A percentile compares a stretch with the other conserved stretches of the same genome.
phyloP scores from a whole-genome alignment of 495 filamentous ascomycete genomes.

The Echria macrotheca region DNA sequence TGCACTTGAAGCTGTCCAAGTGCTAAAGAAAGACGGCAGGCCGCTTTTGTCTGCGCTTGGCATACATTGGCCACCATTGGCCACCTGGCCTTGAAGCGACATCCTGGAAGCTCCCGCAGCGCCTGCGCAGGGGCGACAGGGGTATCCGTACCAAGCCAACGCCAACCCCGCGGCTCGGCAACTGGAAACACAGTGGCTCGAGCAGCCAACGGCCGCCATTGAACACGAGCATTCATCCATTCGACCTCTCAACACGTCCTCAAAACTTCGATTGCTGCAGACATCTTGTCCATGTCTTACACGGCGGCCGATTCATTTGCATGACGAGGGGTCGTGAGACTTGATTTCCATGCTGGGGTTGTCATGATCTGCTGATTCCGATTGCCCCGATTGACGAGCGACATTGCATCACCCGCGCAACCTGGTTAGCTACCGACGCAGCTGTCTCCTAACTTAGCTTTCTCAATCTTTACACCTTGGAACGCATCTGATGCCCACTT shows the following conservation, averaged over 20 bases:
- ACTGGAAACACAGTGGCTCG: slow-evolving; percentile 10
- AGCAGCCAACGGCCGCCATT: background rate
- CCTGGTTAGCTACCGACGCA: background rate
- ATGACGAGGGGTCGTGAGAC: background rate
- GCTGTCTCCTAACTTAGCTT: no score
- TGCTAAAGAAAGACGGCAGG: background rate
- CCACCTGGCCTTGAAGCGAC: background rate
- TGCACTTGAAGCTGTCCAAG: no score
- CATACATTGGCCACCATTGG: no score
- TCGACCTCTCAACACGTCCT: background rate
- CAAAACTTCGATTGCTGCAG: no score
- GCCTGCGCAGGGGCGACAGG: no score
- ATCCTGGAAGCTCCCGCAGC: background rate
- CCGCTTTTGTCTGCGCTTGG: no score
- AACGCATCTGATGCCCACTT: slow-evolving; percentile 28
- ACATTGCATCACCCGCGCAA: slow-evolving; percentile 3
- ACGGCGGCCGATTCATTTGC: background rate
- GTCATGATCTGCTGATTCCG: background rate
- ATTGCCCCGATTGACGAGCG: background rate
- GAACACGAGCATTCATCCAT: slow-evolving; percentile 2
- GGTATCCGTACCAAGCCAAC: no score
- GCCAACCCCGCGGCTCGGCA: no score
- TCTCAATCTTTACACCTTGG: no score
- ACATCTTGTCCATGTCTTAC: background rate
- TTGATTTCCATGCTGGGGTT: background rate